phyloP scores from a whole-genome alignment of 129 eudicot species.

The sunflower (Helianthus annuus) region HanXRQr2.0-SUNRISE NC_035445.2:15477265-15477764 shows the following conservation, averaged over 20 bases:
- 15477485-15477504: conserved; percentile 80
- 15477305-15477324: background rate
- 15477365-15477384: conserved; percentile 46
- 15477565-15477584: background rate
- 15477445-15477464: conserved; percentile 43
- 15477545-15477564: background rate
- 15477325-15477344: conserved; percentile 18
- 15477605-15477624: conserved; percentile 53
- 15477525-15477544: conserved; percentile 36
- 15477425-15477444: conserved; percentile 42
- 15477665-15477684: conserved; percentile 96
- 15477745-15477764: conserved; percentile 9
- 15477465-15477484: conserved; percentile 82
- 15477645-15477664: conserved; percentile 75
- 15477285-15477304: background rate
- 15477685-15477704: conserved; percentile 97
- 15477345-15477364: conserved; percentile 43
- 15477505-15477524: conserved; percentile 84
- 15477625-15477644: conserved; percentile 33
- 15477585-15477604: background rate
- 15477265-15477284: background rate
- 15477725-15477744: conserved; percentile 96
- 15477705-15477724: conserved; percentile 90
- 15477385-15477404: conserved; percentile 24
- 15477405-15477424: conserved; percentile 33